phyloP scores from a whole-genome alignment of 495 filamentous ascomycete genomes.

The Aspergillus bridgeri region DNA sequence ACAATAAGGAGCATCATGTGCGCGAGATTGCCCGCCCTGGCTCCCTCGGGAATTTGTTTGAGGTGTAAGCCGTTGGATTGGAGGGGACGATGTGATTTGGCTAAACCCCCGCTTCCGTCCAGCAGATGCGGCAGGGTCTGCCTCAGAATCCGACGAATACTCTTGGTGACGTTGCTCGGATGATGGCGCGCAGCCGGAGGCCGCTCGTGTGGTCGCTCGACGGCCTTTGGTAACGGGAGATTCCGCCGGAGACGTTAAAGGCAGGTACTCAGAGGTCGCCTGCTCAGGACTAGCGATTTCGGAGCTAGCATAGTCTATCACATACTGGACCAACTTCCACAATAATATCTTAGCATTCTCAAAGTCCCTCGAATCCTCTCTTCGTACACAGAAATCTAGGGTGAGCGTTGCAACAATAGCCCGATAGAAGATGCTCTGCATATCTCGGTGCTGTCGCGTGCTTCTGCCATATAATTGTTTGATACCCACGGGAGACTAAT shows the following conservation, averaged over 20 bases:
- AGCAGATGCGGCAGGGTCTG: slow-evolving; percentile 12
- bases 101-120: slow-evolving; percentile 24
- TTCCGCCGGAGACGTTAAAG: slow-evolving; percentile 13
- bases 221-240: slow-evolving; percentile 13
- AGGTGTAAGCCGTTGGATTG: slow-evolving; percentile 2
- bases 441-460: too few species aligned
- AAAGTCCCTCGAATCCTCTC: too few species aligned
- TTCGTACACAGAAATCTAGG: too few species aligned
- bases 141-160: slow-evolving; percentile 17
- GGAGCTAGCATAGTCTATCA: slow-evolving; percentile 16
- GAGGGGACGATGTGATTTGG: slow-evolving; percentile 15
- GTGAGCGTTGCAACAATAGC: too few species aligned
- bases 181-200: slow-evolving; percentile 17
- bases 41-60: not conserved
- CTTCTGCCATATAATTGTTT: too few species aligned
- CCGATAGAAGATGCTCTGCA: too few species aligned
- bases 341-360: too few species aligned
- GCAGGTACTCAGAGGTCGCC: slow-evolving; percentile 9
- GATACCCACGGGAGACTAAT: too few species aligned
- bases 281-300: slow-evolving; percentile 16
- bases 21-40: slow-evolving; percentile 1
- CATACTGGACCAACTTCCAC: too few species aligned
- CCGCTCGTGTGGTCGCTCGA: slow-evolving; percentile 21
- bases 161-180: slow-evolving; percentile 3
- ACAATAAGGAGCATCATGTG: slow-evolving; percentile 26